These are phyloP conservation scores for Nitzschia sp. DNA, from an alignment of 108 stramenopile genomes.

Conservation along the genomic window DNA sequence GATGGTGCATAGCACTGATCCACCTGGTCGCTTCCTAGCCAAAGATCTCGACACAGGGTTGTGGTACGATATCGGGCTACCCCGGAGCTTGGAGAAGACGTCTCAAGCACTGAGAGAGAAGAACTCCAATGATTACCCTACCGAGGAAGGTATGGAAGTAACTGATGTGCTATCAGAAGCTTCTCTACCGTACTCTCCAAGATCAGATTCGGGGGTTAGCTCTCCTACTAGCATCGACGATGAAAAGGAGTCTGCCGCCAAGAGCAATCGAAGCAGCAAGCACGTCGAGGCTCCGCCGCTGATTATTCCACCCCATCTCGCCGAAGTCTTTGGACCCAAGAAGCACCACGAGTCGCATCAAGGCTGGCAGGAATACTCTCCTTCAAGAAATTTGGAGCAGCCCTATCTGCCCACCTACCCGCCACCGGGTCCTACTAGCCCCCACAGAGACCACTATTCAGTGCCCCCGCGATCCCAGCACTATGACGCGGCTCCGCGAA, in stretches of 20 bases:
- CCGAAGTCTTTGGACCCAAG: constrained; percentile 22
- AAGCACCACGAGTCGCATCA: constrained; percentile 3
- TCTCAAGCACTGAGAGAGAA: constrained; percentile 62
- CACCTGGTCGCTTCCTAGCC: constrained; percentile 61
- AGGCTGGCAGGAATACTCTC: constrained; percentile 13
- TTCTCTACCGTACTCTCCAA: constrained; percentile 3
- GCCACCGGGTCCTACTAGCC: constrained; percentile 9
- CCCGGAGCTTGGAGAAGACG: constrained; percentile 65
- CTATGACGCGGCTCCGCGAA: constrained; percentile 12
- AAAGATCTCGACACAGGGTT: constrained; percentile 46
- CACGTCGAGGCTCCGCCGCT: constrained; percentile 32
- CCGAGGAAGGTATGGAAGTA: constrained; percentile 10
- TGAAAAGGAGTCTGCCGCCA: constrained; percentile 10
- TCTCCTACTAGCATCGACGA: constrained; percentile 4
- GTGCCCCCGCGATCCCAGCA: constrained; percentile 3
- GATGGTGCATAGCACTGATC: constrained; percentile 30
- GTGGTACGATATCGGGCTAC: constrained; percentile 60
- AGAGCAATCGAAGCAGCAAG: constrained; percentile 7
- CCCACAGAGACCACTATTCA: constrained; percentile 6
- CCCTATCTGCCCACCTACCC: constrained; percentile 9
- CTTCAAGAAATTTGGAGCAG: constrained; percentile 10
- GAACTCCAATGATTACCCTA: constrained; percentile 40
- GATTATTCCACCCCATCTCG: constrained; percentile 36
- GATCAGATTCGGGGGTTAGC: constrained; percentile 5
- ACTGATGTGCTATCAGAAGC: constrained; percentile 11